Evolutionary conservation across 192 early-diverging fungal genomes (phyloP), one percentile per base, ranked within the genome.

Genomic region (Coemansia sp.): DNA sequence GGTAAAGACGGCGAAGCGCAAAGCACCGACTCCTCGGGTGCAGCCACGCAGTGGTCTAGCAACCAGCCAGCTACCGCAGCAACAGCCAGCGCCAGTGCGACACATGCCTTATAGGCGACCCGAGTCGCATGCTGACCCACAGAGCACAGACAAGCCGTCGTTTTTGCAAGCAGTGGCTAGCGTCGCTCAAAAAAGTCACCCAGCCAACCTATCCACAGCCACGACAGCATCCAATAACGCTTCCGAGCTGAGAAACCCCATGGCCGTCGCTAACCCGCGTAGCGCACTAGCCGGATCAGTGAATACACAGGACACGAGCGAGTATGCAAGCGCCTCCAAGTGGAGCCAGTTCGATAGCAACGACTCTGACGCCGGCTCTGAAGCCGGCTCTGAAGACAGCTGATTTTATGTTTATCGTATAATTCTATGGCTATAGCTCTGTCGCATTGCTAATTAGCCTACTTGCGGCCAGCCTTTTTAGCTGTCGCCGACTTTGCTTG

Each of bases 161-260:
- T 27, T 69, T 45, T 69, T 37, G 20, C 67, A 69, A 51, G 67
- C 67, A 19, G 37, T 69, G 7, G 67, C 60, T 19, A 47, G 36
- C 25, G 22, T 62, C 22, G 22, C 38, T 31, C 57, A 27, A 17
- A 47, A 40, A 25, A 19, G 20, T 4, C 1, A 14, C 27, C 2
- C 19, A 24, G 46, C 29, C 5, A 17, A 11, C 24, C 11, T 17
- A 29, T n/a, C 22, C 15, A 39, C 17, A n/a, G n/a, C 24, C 31
- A 45, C 37, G 14, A 40, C 9, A 10, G 10, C 36, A 10, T 32
- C 59, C 2, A 6, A 10, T 19, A 32, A 20, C 25, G 17, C 53
- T 4, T 12, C 39, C 19, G 19, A 14, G 12, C 22, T 43, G 22
- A 8, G 6, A 22, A 51, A 38, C 32, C 29, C n/a, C 2, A 12